Base-by-base conservation (phyloP, 1,139 yeast genomes). In the Chernovozyma sophiae-reginae region DNA sequence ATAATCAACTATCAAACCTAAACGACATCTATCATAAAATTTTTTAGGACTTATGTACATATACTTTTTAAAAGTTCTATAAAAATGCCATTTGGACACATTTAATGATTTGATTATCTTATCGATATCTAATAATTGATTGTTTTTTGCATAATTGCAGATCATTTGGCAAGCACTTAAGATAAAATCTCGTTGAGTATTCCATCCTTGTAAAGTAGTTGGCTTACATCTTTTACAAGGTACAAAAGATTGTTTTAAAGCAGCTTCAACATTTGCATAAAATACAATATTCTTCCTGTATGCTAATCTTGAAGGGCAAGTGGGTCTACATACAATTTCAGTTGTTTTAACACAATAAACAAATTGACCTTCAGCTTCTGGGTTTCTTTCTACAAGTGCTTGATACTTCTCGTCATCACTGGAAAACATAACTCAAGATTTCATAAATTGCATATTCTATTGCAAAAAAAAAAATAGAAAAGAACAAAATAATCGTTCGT, bases 51-150 rank as follows among this genome's bases (percentile, higher is more conserved):
- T 53, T 10, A 43, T 37, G 2, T 48, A 51, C 10, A 55, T 48
- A 34, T 53, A 54, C 30, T 45, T 44, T 29, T 54, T 52, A 40
- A 56, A 56, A 14, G 50, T 42, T 6, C 61, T 42, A 35, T 48
- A 53, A 33, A 54, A 50, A 34, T 56, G 57, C 58, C 60, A 55
- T 37, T 52, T 51, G 3, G 60, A 52, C 16, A 53, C 43, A 2
- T 51, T 47, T 23, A 56, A 37, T 14, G 42, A 41, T 15, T 20
- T 28, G 3, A 38, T 31, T 8, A 45, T 32, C 11, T 14, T 23
- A 22, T 38, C 41, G 10, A 39, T 37, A 34, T 41, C 37, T 12
- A 43, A 31, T 23, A 33, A 33, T 7, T 30, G 24, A 13, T 36
- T 38, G 16, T 17, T 31, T 16, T 26, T 23, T 13, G 48, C 45